Percentiles rank a stretch among this genome's conserved stretches.
Evolutionary conservation across 139 green algal species (phyloP).

Genomic region (Coccomyxa sp.): DNA sequence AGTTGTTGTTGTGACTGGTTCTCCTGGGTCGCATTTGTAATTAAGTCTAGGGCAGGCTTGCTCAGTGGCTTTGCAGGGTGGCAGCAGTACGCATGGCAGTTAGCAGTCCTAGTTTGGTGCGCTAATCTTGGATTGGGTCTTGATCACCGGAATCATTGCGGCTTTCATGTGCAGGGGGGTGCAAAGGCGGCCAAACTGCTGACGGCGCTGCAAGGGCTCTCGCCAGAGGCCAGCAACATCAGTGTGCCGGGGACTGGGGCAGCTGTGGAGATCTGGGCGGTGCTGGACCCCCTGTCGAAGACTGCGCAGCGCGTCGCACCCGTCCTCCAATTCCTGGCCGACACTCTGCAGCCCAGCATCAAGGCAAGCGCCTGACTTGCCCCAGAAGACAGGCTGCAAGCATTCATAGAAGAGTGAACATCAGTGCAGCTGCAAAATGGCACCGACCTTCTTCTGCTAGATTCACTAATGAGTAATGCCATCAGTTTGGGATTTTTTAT

Average conservation of each 20-base stretch:
- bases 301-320: slow-evolving; percentile 27
- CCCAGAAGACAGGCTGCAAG: too few species aligned
- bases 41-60: too few species aligned
- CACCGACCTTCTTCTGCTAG: background rate
- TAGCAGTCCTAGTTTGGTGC: too few species aligned
- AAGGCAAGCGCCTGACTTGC: slow-evolving; percentile 18
- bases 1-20: too few species aligned
- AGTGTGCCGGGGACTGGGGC: background rate
- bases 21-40: too few species aligned
- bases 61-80: too few species aligned
- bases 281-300: slow-evolving; percentile 68
- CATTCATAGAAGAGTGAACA: too few species aligned
- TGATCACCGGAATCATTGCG: too few species aligned
- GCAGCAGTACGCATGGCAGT: too few species aligned
- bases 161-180: too few species aligned
- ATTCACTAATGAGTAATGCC: background rate
- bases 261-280: slow-evolving; percentile 37
- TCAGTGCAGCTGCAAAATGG: background rate
- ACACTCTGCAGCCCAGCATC: slow-evolving; percentile 20
- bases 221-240: background rate
- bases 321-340: slow-evolving; percentile 47
- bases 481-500: background rate
- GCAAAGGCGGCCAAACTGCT: background rate
- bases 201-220: background rate
- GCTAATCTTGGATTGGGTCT: too few species aligned